A percentile compares a stretch with the other conserved stretches of the same genome.
These are phyloP conservation scores for Neodidymelliopsis sp. DNA, from an alignment of 2,329 filamentous ascomycete species.

Conservation along the genomic window DNA sequence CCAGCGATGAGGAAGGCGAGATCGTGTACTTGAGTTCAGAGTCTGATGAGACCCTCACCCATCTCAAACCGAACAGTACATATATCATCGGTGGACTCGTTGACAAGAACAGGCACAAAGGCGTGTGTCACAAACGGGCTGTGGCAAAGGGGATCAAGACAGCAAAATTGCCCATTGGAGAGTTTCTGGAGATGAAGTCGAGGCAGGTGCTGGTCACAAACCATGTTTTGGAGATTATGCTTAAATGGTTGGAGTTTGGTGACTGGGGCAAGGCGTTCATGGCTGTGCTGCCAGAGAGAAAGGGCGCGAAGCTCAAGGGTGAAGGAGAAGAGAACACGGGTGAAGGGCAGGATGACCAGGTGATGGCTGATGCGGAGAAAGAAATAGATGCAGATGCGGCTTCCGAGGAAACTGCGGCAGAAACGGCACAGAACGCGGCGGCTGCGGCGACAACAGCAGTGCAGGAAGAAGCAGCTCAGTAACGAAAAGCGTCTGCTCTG, in stretches of 20 bases:
- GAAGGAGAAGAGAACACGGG: conserved; percentile 25
- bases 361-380: conserved; percentile 21
- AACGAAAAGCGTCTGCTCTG: too few species aligned
- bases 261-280: conserved; percentile 93
- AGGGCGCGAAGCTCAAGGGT: conserved; percentile 74
- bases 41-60: conserved; percentile 82
- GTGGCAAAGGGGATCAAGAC: conserved; percentile 79
- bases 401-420: conserved; percentile 9
- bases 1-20: conserved; percentile 55
- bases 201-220: conserved; percentile 90
- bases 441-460: conserved; percentile 5
- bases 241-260: conserved; percentile 86
- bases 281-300: conserved; percentile 86
- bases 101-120: conserved; percentile 96
- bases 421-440: conserved; percentile 6
- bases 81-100: conserved; percentile 96
- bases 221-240: conserved; percentile 96
- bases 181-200: conserved; percentile 90
- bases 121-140: conserved; percentile 86
- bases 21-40: conserved; percentile 92
- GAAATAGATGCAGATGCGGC: conserved; percentile 9
- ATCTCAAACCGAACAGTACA: conserved; percentile 84
- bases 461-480: conserved; percentile 1
- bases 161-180: conserved; percentile 91
- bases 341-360: conserved; percentile 18